These are phyloP conservation scores for Claviceps cyperi DNA, from an alignment of 2,329 filamentous ascomycete species.

Conservation along the genomic window DNA sequence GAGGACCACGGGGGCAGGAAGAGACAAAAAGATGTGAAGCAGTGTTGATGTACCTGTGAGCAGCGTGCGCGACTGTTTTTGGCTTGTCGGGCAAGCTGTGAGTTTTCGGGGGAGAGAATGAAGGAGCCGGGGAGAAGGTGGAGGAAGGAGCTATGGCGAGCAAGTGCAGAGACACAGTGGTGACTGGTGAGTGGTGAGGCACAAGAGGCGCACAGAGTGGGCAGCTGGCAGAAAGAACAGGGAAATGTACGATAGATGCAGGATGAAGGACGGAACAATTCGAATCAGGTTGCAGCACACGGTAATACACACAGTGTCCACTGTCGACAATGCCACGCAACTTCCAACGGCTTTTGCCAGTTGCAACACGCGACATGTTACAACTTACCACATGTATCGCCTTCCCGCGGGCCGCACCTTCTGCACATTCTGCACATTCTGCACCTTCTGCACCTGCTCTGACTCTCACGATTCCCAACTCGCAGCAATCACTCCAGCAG, in stretches of 20 bases:
- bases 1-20: conserved; percentile 3
- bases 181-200: too few relatives aligned
- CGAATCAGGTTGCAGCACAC: background rate
- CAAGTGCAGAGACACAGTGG: background rate
- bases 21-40: conserved; percentile 3
- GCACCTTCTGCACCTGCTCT: too few relatives aligned
- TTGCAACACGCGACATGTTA: background rate
- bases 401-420: too few relatives aligned
- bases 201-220: background rate
- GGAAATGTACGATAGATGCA: conserved; percentile 1
- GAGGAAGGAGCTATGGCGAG: conserved; percentile 3
- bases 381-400: too few relatives aligned
- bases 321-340: background rate
- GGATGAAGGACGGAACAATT: conserved; percentile 5
- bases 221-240: conserved; percentile 1
- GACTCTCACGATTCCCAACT: too few relatives aligned
- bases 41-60: conserved; percentile 3
- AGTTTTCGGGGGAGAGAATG: background rate
- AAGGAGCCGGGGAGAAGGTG: conserved; percentile 1
- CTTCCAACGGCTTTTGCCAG: background rate
- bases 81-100: background rate
- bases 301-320: background rate
- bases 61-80: background rate
- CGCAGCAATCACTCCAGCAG: too few relatives aligned
- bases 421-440: too few relatives aligned